Percentiles rank a stretch among this genome's conserved stretches.
Conservation (phyloP, 805 yeast genomes). For the Debaryomyces prosopidis region DNA sequence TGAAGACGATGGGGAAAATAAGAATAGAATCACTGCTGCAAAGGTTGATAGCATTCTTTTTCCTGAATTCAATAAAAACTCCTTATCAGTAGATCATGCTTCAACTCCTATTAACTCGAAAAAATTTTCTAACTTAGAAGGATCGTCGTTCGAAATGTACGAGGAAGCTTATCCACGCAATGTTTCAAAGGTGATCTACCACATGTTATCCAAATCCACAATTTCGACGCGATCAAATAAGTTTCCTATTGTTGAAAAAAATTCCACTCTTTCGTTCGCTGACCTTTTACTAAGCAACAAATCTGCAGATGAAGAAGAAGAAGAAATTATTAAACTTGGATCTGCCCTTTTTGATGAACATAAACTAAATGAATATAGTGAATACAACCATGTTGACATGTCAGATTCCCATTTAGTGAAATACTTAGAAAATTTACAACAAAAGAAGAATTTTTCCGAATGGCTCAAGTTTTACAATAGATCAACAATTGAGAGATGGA, state of each 20-base stretch:
- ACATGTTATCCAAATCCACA: conserved; percentile 21
- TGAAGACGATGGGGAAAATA: conserved; percentile 5
- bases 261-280: conserved; percentile 15
- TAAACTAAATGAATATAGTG: conserved; percentile 4
- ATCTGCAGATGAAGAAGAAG: conserved; percentile 19
- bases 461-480: conserved; percentile 58
- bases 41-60: conserved; percentile 51
- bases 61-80: conserved; percentile 39
- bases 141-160: conserved; percentile 2
- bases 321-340: conserved; percentile 53
- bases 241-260: conserved; percentile 22
- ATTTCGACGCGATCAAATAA: conserved; percentile 22
- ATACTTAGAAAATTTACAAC: conserved; percentile 20
- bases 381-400: conserved; percentile 9
- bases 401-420: conserved; percentile 11
- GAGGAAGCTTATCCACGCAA: conserved; percentile 6
- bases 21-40: conserved; percentile 25
- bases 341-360: conserved; percentile 54
- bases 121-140: conserved; percentile 6
- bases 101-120: conserved; percentile 23
- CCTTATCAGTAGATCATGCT: conserved; percentile 15
- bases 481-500: conserved; percentile 29
- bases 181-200: conserved; percentile 16
- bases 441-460: conserved; percentile 47
- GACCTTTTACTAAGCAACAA: conserved; percentile 7